Evolutionary conservation across 1,284 basidiomycete genomes (phyloP), one percentile per base, ranked within the genome.

Genomic region (Marasmius oreades): DNA sequence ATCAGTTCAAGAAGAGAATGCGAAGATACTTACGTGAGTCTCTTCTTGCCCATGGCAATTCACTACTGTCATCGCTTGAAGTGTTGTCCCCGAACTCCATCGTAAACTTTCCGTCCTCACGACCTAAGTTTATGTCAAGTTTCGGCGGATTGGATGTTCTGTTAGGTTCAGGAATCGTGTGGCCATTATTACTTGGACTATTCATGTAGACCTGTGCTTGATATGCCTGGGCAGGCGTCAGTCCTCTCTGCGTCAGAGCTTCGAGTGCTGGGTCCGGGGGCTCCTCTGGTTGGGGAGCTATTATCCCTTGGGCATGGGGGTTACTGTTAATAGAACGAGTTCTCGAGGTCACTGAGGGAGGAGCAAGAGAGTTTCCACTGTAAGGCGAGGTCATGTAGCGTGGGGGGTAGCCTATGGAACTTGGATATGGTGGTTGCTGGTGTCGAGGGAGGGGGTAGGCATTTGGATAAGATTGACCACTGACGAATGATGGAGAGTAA

Each of bases 221-320:
- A 72, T 90, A 91, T 39, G 86, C 85, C 69, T 92, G 90, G 11
- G 88, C 86, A 47, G 87, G 83, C 5, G 88, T 88, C 55, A 90
- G 77, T 5, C 82, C 85, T 37, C 77, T 72, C 53, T 71, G 74
- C 28, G 77, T 75, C 48, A 77, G 67, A 20, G 74, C 71, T 60
- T 81, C 79, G 58, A 79, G 73, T 51, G 64, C 67, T 22, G 75
- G 69, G 68, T 85, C 82, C 66, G 76, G 75, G n/a, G 79, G 76
- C 61, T 84, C 82, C 53, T 83, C 80, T 57, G 79, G 77, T 52
- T 70, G 75, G 11, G 79, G 75, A 39, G 73, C 65, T 52, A 80
- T 78, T 65, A 79, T 68, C 43, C 77, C 77, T 48, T 74, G 69
- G n/a, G 75, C 66, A 61, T 69, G 67, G 26, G 69, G 69, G 31